A percentile compares a stretch with the other conserved stretches of the same genome.
These are phyloP conservation scores for Salvia miltiorrhiza DNA, from an alignment of 257 asterid species.

Conservation along the genomic window DNA sequence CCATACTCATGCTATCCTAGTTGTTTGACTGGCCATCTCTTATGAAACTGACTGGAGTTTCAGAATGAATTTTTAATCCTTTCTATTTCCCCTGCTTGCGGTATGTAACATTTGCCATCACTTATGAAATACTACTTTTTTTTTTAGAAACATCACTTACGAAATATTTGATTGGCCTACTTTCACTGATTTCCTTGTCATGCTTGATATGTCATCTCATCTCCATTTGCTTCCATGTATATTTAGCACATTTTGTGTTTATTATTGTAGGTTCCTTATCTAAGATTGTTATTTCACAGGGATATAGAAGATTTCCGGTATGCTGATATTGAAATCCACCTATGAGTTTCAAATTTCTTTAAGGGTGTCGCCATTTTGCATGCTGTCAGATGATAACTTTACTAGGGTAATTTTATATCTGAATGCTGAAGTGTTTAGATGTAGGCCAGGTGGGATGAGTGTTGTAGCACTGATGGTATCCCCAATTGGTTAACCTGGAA, in stretches of 20 bases:
- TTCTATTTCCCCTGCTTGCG: neutral
- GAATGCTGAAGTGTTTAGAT: neutral
- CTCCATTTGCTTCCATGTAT: constrained; percentile 7
- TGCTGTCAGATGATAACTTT: constrained; percentile 74
- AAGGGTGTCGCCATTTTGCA: constrained; percentile 44
- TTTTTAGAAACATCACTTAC: no score
- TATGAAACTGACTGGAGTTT: constrained; percentile 5
- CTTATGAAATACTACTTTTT: neutral
- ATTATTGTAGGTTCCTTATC: constrained; percentile 14
- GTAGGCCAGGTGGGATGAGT: neutral
- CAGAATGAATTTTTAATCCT: neutral
- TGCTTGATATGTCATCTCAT: constrained; percentile 10
- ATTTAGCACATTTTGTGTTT: neutral
- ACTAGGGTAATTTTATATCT: constrained; percentile 50
- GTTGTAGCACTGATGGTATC: constrained; percentile 13
- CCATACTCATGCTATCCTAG: neutral
- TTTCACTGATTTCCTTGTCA: constrained; percentile 1
- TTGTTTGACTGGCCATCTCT: neutral
- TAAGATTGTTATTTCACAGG: constrained; percentile 39
- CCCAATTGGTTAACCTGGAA: neutral
- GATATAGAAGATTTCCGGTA: constrained; percentile 42
- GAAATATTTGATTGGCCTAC: neutral
- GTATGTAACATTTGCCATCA: neutral
- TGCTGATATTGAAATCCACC: constrained; percentile 38
- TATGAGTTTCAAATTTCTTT: constrained; percentile 58